A percentile compares a stretch with the other conserved stretches of the same genome.
Conservation (phyloP, 75 land plant species). For the Pinus taeda region DNA sequence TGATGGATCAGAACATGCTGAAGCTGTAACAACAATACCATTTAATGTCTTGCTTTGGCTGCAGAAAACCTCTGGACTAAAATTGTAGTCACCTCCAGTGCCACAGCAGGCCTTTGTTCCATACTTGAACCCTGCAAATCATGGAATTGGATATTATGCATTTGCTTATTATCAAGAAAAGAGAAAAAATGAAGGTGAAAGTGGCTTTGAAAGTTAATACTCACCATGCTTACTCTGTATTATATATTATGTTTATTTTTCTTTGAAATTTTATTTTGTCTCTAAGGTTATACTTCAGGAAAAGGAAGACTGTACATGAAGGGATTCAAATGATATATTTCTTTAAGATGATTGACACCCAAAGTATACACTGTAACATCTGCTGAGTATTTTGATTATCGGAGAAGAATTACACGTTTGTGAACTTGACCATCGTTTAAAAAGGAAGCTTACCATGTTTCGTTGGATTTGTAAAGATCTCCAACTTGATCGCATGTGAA, state of each 20-base stretch:
- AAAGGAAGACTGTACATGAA: too few species aligned
- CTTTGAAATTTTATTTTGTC: too few species aligned
- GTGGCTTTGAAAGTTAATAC: not conserved
- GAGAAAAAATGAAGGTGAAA: not conserved
- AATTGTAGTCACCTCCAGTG: conserved; percentile 68
- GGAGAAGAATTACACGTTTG: not conserved
- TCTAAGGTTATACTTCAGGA: too few species aligned
- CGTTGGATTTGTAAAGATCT: conserved; percentile 53
- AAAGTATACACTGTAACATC: too few species aligned
- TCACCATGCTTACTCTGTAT: not conserved
- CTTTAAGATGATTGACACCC: too few species aligned
- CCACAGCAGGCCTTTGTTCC: conserved; percentile 82
- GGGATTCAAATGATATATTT: too few species aligned
- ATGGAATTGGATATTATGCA: not conserved
- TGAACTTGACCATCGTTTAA: too few species aligned
- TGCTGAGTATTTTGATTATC: not conserved
- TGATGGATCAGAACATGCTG: conserved; percentile 62
- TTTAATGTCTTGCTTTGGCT: conserved; percentile 40
- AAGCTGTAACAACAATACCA: conserved; percentile 34
- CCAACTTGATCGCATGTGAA: conserved; percentile 42
- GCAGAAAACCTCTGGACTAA: conserved; percentile 40
- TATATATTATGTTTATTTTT: not conserved
- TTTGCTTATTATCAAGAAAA: not conserved
- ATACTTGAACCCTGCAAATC: conserved; percentile 46
- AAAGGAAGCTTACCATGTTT: conserved; percentile 40